Base-by-base conservation (phyloP, 75 land plant genomes). In the Larix kaempferi region DNA sequence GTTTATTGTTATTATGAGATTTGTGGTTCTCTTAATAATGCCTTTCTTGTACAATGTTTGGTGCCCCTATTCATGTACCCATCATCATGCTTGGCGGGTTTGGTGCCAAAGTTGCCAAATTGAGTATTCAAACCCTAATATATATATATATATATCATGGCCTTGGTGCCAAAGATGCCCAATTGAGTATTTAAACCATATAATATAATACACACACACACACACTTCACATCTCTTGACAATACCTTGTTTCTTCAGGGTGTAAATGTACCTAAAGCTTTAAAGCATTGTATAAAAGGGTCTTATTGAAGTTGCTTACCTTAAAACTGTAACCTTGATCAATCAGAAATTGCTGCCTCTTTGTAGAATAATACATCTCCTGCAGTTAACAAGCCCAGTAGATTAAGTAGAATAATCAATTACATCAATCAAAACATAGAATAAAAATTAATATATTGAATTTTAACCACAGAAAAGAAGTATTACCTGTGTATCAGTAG, bases 281-380 rank as follows among this genome's bases (percentile, higher is more conserved):
- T 2, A 19, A 35, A 22, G 3, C 33, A 19, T 17, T 2, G 19
- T n/a, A 23, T 41, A 69, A 11, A 41, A 41, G 23, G 37, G 13
- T 41, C n/a, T n/a, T 22, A 29, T n/a, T 21, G 58, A 29, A 13
- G 39, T 33, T 41, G 58, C 69, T n/a, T 80, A 95, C 98, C 98
- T 96, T 96, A 75, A 96, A 96, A 80, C 99, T 96, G 83, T 96
- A 96, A 44, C 99, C 99, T 84, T 96, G 99, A 87, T 96, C 99
- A 74, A 96, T 92, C 84, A 96, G 79, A 88, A 96, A 96, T 83
- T 96, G 99, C 80, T 96, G 99, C 79, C 99, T 85, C 78, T 96
- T 96, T 15, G 95, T 91, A 56, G 99, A 96, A 80, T 92, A 96
- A 79, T 94, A 96, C 99, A 96, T 96, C 77, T 96, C 99, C 99